Conservation (phyloP, 495 filamentous ascomycete species). For the Aspergillus diversus region DNA sequence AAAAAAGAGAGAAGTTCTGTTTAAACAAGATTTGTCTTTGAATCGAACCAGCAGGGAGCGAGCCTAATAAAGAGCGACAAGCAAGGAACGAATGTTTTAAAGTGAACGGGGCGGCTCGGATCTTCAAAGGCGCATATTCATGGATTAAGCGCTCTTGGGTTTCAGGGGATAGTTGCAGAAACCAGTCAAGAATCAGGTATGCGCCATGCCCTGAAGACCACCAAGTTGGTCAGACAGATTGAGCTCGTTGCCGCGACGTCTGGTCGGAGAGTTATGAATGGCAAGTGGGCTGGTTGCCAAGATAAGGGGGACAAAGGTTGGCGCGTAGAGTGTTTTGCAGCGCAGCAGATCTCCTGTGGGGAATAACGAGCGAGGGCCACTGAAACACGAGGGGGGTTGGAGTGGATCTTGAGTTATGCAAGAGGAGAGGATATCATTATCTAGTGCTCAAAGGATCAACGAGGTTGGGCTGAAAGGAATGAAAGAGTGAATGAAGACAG, state of each 20-base stretch:
- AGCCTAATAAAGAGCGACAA: constrained; percentile 22
- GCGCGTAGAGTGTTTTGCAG: constrained; percentile 18
- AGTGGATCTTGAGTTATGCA: constrained; percentile 5
- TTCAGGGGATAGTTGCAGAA: constrained; percentile 9
- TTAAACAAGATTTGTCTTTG: constrained; percentile 17
- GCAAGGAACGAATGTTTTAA: constrained; percentile 16
- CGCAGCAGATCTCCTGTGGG: constrained; percentile 17
- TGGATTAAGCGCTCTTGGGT: constrained; percentile 17
- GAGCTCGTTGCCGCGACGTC: constrained; percentile 8
- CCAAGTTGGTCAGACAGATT: constrained; percentile 11
- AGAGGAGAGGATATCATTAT: neutral
- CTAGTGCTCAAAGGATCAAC: constrained; percentile 3
- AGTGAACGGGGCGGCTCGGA: constrained; percentile 17
- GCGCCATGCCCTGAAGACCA: constrained; percentile 18
- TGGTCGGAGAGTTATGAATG: constrained; percentile 7
- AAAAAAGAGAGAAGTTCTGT: constrained; percentile 11
- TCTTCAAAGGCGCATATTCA: constrained; percentile 25
- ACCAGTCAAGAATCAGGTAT: constrained; percentile 18
- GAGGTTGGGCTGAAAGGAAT: neutral
- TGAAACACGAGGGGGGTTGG: constrained; percentile 15
- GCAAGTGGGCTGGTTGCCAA: constrained; percentile 21
- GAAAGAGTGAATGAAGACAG: neutral
- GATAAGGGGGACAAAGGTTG: constrained; percentile 16
- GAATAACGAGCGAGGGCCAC: neutral
- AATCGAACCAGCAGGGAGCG: constrained; percentile 3